Conservation (phyloP, 2,329 filamentous ascomycete species). For the Ophiocordyceps australis region DNA sequence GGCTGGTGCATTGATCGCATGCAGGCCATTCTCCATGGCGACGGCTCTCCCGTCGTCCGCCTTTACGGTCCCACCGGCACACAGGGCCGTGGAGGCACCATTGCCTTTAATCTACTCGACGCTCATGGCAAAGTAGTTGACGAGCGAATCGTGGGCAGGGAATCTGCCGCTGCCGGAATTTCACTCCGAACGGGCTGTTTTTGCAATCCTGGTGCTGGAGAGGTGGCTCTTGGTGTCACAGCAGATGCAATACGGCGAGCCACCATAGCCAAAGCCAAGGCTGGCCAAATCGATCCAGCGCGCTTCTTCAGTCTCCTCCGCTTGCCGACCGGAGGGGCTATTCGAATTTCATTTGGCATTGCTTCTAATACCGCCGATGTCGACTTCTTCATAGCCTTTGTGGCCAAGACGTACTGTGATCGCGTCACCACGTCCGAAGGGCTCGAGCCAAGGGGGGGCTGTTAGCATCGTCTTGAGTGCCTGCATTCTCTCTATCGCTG, state of each 20-base stretch:
- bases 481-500: no score
- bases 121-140: slow-evolving; percentile 13
- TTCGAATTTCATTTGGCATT: slow-evolving; percentile 19
- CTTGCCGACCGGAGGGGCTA: slow-evolving; percentile 11
- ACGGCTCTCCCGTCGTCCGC: slow-evolving; percentile 13
- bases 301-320: slow-evolving; percentile 2
- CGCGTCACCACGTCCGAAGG: slow-evolving; percentile 3
- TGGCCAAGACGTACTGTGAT: slow-evolving; percentile 12
- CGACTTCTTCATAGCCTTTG: slow-evolving; percentile 16
- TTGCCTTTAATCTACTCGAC: slow-evolving; percentile 20
- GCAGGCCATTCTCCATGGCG: slow-evolving; percentile 10
- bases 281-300: slow-evolving; percentile 5
- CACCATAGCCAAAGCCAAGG: background rate
- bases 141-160: slow-evolving; percentile 15
- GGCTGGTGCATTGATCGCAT: slow-evolving; percentile 15
- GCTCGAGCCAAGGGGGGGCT: background rate
- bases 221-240: slow-evolving; percentile 13
- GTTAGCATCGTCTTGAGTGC: no score
- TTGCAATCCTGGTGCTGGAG: slow-evolving; percentile 21
- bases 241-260: background rate
- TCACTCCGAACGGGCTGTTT: slow-evolving; percentile 22
- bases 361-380: slow-evolving; percentile 16
- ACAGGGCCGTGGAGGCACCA: slow-evolving; percentile 14
- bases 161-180: slow-evolving; percentile 13
- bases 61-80: slow-evolving; percentile 15